Percentiles rank a stretch among this genome's conserved stretches.
These are phyloP conservation scores for Moricandia arvensis DNA, from an alignment of 345 rosid species.

Conservation along the genomic window DNA sequence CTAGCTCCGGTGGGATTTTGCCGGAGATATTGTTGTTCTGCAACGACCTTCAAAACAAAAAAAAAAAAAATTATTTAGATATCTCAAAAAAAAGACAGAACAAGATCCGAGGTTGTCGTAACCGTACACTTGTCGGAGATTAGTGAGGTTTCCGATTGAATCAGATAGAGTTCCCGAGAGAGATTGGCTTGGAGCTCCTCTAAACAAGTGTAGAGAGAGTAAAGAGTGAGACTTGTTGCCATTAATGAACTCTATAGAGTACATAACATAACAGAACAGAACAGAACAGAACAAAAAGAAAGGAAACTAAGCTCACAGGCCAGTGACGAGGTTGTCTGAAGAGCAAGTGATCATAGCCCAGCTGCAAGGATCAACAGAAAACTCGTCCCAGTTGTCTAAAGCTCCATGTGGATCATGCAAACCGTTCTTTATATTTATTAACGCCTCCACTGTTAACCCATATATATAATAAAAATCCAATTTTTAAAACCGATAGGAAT, in stretches of 20 bases:
- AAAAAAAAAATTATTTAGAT: neutral
- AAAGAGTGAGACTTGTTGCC: constrained; percentile 12
- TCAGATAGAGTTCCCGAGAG: constrained; percentile 71
- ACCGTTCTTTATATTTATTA: constrained; percentile 55
- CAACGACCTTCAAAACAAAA: constrained; percentile 53
- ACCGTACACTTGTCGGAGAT: constrained; percentile 88
- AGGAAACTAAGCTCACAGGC: constrained; percentile 48
- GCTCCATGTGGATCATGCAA: constrained; percentile 83
- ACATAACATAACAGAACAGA: neutral
- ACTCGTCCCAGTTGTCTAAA: constrained; percentile 86
- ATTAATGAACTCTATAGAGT: constrained; percentile 20
- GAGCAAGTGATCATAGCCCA: constrained; percentile 98
- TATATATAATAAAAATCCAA: neutral
- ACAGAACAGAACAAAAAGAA: neutral
- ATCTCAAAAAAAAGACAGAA: neutral
- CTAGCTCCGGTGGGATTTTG: constrained; percentile 66
- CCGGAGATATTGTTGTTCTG: constrained; percentile 90
- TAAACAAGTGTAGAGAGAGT: constrained; percentile 25
- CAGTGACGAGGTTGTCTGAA: constrained; percentile 71
- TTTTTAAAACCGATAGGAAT: neutral
- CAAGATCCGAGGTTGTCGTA: constrained; percentile 30
- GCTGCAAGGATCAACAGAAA: constrained; percentile 96
- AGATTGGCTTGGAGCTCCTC: constrained; percentile 94
- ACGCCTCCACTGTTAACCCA: constrained; percentile 71
- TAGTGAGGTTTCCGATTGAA: constrained; percentile 75